phyloP scores from a whole-genome alignment of 352 stramenopile species.

The Globisporangium radiosum region DNA sequence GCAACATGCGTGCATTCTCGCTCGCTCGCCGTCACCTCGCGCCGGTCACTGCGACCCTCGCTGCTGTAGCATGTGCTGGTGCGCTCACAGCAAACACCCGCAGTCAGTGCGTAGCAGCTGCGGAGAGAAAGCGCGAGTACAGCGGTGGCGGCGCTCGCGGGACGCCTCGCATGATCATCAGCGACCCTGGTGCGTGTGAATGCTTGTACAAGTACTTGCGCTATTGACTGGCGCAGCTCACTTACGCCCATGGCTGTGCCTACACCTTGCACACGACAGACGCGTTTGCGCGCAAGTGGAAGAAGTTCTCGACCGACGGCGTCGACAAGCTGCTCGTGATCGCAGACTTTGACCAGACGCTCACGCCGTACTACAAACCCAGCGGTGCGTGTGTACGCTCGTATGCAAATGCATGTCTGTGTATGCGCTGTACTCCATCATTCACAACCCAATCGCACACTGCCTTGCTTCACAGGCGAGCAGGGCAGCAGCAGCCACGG shows the following conservation, averaged over 20 bases:
- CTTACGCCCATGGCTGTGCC: too few relatives aligned
- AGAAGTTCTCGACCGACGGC: conserved; percentile 63
- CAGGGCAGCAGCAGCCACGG: conserved; percentile 22
- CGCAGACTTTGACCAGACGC: conserved; percentile 78
- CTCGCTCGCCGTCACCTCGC: not conserved
- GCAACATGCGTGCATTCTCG: not conserved
- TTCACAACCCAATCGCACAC: not conserved
- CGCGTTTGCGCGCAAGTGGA: conserved; percentile 65
- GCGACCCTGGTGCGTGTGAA: conserved; percentile 2
- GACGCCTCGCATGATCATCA: conserved; percentile 3
- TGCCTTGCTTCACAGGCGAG: not conserved
- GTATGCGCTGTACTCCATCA: not conserved
- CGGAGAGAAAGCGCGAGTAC: conserved; percentile 2
- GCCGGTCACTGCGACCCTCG: not conserved
- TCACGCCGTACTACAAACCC: conserved; percentile 60
- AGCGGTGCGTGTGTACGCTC: conserved; percentile 15
- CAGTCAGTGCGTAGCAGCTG: not conserved
- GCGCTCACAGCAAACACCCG: not conserved
- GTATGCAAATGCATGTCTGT: too few relatives aligned
- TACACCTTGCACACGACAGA: conserved; percentile 19
- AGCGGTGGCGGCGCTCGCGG: conserved; percentile 4
- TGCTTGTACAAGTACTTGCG: not conserved
- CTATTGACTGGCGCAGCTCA: not conserved
- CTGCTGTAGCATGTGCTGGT: not conserved
- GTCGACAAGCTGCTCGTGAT: conserved; percentile 73